Base-by-base conservation (phyloP, 345 rosid species). In the Noccaea caerulescens region DNA sequence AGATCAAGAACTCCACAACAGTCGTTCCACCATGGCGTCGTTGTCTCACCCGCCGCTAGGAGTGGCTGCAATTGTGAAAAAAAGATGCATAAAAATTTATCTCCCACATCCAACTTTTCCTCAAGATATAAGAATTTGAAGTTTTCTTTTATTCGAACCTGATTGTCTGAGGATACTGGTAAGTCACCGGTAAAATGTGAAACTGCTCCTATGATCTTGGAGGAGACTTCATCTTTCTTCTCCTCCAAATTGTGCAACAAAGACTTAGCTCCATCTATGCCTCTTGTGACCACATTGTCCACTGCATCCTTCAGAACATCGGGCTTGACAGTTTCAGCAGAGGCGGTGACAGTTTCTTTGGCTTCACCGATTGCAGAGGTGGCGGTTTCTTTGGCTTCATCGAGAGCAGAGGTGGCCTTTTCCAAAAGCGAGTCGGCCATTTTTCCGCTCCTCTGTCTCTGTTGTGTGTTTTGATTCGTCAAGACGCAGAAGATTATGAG, bases 211-310 rank as follows among this genome's bases (percentile, higher is more conserved):
- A 76, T 0, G 25, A 76, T 69, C 53, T 57, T 55, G 38, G 79
- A 69, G 47, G 79, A 76, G 45, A 69, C 71, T 56, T 76, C 71
- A 47, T 8, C 79, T 69, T 69, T 76, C 60, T 68, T 76, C 75
- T 76, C 79, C 34, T 76, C 71, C 23, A 76, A 57, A 39, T 5
- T 16, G 14, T 70, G 80, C 11, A 76, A 11, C 61, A 76, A 42
- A 44, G 62, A 10, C 43, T 76, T 76, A 56, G 72, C 80, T 57
- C 76, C 80, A 14, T 76, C 80, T 41, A 76, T 63, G 32, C 80
- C 68, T 64, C 5, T 76, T 58, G 76, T 27, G 61, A 69, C 66
- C 23, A 14, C 76, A 41, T 34, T 64, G 67, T 76, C 72, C 9
- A 76, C 75, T 33, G 67, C 62, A 39, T 76, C 72, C 72, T 70